Evolutionary conservation across 176 grass and related monocot genomes (phyloP).

Genomic region (Eleusine indica): DNA sequence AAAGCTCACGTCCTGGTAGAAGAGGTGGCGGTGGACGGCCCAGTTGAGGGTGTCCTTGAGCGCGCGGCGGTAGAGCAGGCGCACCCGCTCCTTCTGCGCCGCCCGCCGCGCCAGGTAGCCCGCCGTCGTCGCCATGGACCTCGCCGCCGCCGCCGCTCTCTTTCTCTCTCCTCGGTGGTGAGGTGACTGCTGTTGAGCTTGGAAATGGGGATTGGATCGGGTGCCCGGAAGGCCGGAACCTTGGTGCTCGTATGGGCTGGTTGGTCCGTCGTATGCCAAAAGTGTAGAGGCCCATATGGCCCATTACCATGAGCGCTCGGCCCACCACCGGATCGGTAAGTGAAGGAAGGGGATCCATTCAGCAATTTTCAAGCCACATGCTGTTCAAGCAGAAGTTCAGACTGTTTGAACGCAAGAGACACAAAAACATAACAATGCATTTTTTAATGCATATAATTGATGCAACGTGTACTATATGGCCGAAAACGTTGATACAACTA

Average conservation of each 20-base stretch:
- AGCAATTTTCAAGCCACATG: background rate
- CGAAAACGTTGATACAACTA: background rate
- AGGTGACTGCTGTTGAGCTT: background rate
- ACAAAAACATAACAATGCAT: background rate
- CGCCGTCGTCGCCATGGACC: conserved; percentile 65
- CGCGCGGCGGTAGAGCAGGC: conserved; percentile 78
- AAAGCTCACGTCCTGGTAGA: conserved; percentile 77
- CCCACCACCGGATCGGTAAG: background rate
- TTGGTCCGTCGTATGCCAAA: background rate
- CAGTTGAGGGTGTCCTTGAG: conserved; percentile 99
- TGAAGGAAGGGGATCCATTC: background rate
- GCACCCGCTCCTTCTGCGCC: conserved; percentile 93
- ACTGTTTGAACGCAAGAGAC: background rate
- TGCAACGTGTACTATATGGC: background rate
- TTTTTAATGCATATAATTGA: background rate
- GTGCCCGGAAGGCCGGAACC: too few relatives aligned
- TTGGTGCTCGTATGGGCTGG: background rate
- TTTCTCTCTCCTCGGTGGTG: conserved; percentile 24
- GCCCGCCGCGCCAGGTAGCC: conserved; percentile 77
- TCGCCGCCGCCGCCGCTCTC: conserved; percentile 36
- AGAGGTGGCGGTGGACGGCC: conserved; percentile 96
- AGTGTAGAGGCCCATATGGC: background rate
- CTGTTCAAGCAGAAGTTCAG: background rate
- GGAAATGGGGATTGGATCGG: background rate
- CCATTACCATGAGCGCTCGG: background rate